These are phyloP conservation scores for Heritiera fomes DNA, from an alignment of 345 rosid species.

Conservation along the genomic window DNA sequence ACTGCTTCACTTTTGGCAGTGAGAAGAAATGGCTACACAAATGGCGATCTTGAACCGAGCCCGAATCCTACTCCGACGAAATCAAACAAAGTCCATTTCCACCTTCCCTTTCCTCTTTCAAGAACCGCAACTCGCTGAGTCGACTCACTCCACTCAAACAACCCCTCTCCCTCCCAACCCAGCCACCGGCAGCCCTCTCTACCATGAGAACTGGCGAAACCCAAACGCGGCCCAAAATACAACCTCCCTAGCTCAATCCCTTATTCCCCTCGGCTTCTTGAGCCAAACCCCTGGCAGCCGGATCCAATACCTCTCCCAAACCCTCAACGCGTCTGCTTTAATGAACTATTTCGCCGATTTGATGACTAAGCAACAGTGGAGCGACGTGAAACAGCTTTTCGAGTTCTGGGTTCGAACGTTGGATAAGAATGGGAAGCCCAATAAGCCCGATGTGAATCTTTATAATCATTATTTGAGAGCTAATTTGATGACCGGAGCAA, in stretches of 20 bases:
- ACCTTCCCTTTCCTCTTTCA: constrained; percentile 65
- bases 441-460: constrained; percentile 70
- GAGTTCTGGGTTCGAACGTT: constrained; percentile 81
- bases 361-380: constrained; percentile 79
- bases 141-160: constrained; percentile 23
- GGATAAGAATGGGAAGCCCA: constrained; percentile 78
- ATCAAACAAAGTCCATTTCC: constrained; percentile 54
- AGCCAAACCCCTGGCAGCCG: constrained; percentile 37
- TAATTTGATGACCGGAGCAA: constrained; percentile 66
- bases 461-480: constrained; percentile 87
- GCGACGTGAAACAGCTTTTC: constrained; percentile 71
- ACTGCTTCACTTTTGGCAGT: neutral
- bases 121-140: constrained; percentile 65
- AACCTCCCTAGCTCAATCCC: constrained; percentile 36
- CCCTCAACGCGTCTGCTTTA: constrained; percentile 47
- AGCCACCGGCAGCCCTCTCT: constrained; percentile 82
- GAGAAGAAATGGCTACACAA: constrained; percentile 51
- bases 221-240: constrained; percentile 48
- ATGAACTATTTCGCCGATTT: constrained; percentile 68
- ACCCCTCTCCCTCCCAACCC: constrained; percentile 88
- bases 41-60: constrained; percentile 49
- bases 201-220: constrained; percentile 77
- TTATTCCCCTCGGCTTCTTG: constrained; percentile 47
- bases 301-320: constrained; percentile 46
- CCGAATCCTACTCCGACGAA: constrained; percentile 37